Evolutionary conservation across 2,329 filamentous ascomycete species (phyloP).

Genomic region (Cytospora piceicola): DNA sequence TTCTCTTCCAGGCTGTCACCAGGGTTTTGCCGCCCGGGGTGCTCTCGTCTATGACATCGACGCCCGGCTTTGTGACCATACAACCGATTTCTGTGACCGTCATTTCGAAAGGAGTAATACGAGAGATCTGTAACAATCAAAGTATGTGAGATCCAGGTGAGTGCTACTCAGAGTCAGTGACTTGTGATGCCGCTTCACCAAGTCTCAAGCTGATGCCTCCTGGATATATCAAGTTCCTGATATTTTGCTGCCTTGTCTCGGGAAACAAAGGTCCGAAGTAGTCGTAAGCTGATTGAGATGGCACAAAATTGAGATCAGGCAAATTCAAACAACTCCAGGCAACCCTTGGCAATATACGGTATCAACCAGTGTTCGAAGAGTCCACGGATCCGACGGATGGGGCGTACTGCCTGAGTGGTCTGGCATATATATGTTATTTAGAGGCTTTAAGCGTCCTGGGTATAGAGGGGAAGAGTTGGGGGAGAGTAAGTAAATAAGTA

Average conservation of each 20-base stretch:
- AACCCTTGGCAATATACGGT: not conserved
- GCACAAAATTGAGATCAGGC: not conserved
- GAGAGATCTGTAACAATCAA: not conserved
- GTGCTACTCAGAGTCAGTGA: not conserved
- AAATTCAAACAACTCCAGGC: not conserved
- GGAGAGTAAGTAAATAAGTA: no score
- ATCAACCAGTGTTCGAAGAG: not conserved
- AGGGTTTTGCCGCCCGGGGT: conserved; percentile 32
- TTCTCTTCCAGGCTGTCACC: conserved; percentile 24
- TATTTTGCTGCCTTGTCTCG: conserved; percentile 5
- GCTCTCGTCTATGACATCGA: conserved; percentile 32
- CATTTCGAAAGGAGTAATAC: conserved; percentile 15
- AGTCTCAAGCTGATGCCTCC: not conserved
- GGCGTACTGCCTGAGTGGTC: no score
- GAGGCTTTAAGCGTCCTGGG: not conserved
- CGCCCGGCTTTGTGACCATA: conserved; percentile 33
- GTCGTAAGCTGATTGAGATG: not conserved
- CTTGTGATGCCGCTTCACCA: no score
- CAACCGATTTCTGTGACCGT: conserved; percentile 33
- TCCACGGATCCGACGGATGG: no score
- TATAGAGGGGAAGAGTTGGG: no score
- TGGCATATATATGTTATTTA: no score
- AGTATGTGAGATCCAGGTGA: not conserved
- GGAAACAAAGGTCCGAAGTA: not conserved
- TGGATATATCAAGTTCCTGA: not conserved